A percentile compares a stretch with the other conserved stretches of the same genome.
phyloP scores from a whole-genome alignment of 148 eudicot species.

The Rhododendron mucronatum region DNA sequence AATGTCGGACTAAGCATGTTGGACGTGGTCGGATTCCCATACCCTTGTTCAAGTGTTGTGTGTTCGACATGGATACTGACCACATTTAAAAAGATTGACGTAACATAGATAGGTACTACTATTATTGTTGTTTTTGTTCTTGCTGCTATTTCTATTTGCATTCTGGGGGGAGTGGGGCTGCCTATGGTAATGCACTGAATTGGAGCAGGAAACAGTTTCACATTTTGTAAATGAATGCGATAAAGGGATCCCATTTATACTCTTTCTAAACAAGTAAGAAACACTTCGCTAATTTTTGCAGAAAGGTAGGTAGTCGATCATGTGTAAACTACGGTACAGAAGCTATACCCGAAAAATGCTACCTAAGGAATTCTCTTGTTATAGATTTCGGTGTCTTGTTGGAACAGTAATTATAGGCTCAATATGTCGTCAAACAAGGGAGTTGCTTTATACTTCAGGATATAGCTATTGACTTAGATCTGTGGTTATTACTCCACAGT shows the following conservation, averaged over 20 bases:
- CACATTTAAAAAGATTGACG: background rate
- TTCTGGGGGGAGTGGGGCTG: background rate
- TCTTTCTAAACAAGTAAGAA: background rate
- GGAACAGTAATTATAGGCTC: background rate
- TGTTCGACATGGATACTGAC: background rate
- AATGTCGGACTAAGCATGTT: background rate
- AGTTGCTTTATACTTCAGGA: background rate
- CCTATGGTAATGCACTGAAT: background rate
- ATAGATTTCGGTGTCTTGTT: background rate
- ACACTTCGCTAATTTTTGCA: background rate
- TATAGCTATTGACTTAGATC: background rate
- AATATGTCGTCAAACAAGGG: background rate
- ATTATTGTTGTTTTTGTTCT: background rate
- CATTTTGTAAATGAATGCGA: background rate
- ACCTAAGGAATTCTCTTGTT: background rate
- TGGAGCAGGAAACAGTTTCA: background rate
- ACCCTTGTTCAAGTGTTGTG: background rate
- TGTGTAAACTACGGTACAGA: background rate
- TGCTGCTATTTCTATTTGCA: background rate
- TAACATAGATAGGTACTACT: background rate
- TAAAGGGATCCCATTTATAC: background rate
- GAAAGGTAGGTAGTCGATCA: background rate
- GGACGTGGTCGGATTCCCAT: background rate
- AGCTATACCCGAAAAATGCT: background rate
- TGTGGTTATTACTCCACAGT: background rate